Evolutionary conservation across 1,139 yeast genomes (phyloP).

Genomic region (Hemisphaericaspora xylofermentans): DNA sequence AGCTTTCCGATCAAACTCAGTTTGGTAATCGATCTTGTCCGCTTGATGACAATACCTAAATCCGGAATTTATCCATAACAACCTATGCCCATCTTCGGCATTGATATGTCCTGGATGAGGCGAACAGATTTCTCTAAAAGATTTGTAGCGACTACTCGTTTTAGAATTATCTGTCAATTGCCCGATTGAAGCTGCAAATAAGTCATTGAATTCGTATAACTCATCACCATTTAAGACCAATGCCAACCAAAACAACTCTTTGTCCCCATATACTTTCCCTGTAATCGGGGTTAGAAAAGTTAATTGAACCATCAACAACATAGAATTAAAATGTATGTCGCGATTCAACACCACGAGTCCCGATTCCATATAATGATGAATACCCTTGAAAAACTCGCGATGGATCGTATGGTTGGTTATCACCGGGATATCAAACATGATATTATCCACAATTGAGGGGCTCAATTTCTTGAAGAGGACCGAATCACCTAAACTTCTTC

Average conservation of each 20-base stretch:
- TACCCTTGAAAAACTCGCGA: conserved; percentile 26
- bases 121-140: conserved; percentile 35
- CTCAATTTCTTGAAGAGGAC: conserved; percentile 25
- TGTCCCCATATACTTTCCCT: conserved; percentile 30
- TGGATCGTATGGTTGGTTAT: conserved; percentile 21
- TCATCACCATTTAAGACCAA: conserved; percentile 32
- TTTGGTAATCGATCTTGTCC: conserved; percentile 19
- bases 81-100: conserved; percentile 26
- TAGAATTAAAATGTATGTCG: conserved; percentile 26
- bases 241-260: conserved; percentile 33
- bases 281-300: conserved; percentile 25
- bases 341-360: conserved; percentile 29
- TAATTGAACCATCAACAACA: conserved; percentile 28
- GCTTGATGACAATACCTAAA: conserved; percentile 29
- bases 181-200: conserved; percentile 29
- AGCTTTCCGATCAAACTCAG: conserved; percentile 21
- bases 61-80: conserved; percentile 35
- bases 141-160: conserved; percentile 17
- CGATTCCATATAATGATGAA: conserved; percentile 32
- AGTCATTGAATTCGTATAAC: conserved; percentile 26
- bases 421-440: conserved; percentile 30
- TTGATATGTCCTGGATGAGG: conserved; percentile 44
- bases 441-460: conserved; percentile 28
- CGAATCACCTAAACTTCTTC: conserved; percentile 16
- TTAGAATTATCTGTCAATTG: conserved; percentile 21